These are phyloP conservation scores for Bonia amplexicaulis DNA, from an alignment of 176 grass and related monocot species.

Conservation along the genomic window DNA sequence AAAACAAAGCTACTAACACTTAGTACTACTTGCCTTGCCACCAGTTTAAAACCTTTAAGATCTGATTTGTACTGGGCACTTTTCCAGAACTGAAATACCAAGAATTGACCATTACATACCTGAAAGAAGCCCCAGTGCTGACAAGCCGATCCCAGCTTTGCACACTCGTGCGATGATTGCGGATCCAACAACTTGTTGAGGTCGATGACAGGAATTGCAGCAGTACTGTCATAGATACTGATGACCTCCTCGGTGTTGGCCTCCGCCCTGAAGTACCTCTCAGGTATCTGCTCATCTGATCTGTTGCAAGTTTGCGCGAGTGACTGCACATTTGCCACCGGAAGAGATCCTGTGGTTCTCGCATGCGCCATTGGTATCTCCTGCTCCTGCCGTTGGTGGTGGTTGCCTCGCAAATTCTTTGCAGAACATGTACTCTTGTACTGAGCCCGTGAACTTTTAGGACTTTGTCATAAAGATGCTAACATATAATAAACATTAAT, in stretches of 20 bases:
- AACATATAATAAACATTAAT: no score
- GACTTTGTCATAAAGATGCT: no score
- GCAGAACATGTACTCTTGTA: no score
- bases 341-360: neutral
- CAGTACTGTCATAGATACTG: neutral
- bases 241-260: neutral
- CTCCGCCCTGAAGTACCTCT: constrained; percentile 24
- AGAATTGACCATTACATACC: neutral
- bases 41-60: neutral
- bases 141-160: constrained; percentile 1
- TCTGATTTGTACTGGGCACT: neutral
- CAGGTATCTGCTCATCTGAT: neutral
- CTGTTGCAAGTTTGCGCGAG: neutral
- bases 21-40: no score
- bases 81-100: neutral
- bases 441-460: no score
- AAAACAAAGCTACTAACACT: no score
- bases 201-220: constrained; percentile 16
- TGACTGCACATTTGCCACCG: constrained; percentile 13
- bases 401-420: no score
- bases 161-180: neutral
- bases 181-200: constrained; percentile 10
- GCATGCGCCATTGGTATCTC: neutral
- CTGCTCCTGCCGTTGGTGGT: no score
- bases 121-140: neutral